Evolutionary conservation across 1,139 yeast species (phyloP).

Genomic region (Ogataea hybrid): DNA sequence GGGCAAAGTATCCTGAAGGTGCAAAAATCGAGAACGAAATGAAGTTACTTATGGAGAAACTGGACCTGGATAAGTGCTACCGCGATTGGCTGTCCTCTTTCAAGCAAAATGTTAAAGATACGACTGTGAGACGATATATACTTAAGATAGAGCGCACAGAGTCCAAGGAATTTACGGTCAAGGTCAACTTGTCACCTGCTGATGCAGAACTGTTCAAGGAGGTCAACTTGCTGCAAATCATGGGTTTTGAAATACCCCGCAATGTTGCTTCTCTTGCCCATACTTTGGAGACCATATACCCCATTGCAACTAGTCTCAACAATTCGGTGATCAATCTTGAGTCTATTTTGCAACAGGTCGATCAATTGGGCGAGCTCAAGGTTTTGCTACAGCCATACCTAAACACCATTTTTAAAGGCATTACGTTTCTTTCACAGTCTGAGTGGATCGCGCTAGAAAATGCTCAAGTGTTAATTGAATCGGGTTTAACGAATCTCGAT

Average conservation of each 20-base stretch:
- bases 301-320: slow-evolving; percentile 53
- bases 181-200: slow-evolving; percentile 52
- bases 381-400: slow-evolving; percentile 44
- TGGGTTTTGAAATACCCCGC: slow-evolving; percentile 63
- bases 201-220: slow-evolving; percentile 50
- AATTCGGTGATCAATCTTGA: slow-evolving; percentile 46
- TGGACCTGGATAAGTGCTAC: slow-evolving; percentile 44
- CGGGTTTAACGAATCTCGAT: slow-evolving; percentile 20
- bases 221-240: slow-evolving; percentile 47
- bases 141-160: slow-evolving; percentile 29
- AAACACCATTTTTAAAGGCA: slow-evolving; percentile 30
- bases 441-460: slow-evolving; percentile 58
- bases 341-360: slow-evolving; percentile 26
- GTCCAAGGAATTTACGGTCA: slow-evolving; percentile 18
- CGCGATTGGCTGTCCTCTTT: slow-evolving; percentile 46
- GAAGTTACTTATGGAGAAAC: slow-evolving; percentile 40
- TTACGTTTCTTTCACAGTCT: slow-evolving; percentile 31
- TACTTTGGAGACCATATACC: slow-evolving; percentile 50
- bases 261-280: slow-evolving; percentile 41
- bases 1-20: slow-evolving; percentile 78
- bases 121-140: slow-evolving; percentile 38
- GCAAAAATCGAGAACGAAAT: slow-evolving; percentile 55
- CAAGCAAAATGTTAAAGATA: slow-evolving; percentile 16
- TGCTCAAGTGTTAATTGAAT: slow-evolving; percentile 42
- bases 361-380: slow-evolving; percentile 39